Base-by-base conservation (phyloP, 1,284 basidiomycete genomes). In the Limonomyces culmigenus region DNA sequence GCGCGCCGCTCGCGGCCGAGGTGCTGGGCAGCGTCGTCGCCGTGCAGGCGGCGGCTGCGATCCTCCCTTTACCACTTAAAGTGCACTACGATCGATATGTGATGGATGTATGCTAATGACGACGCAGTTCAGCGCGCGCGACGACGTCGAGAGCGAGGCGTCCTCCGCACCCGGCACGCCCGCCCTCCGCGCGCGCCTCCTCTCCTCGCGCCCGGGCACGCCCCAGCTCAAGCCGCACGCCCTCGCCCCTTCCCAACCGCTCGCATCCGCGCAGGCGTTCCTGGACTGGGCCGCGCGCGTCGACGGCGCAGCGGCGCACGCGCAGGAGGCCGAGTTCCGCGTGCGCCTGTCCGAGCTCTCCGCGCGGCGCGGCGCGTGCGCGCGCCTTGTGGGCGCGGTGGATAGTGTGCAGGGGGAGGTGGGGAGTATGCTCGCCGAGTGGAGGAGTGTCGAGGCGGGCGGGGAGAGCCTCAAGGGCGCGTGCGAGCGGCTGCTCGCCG, bases 231-330 rank as follows among this genome's bases (percentile, higher is more conserved):
- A 50, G 12, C 48, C 55, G 19, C 66, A 74, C 50, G 56, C 66
- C 0, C 59, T 84, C 14, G 72, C 76, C 45, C 76, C 79, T 4
- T 68, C 65, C 39, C 65, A 73, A 18, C 76, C 84, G 3, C 74
- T 96, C 32, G 69, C 77, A 42, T 91, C 86, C 0, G 77, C 87
- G 0, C 86, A 95, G 47, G 85, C 92, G 46, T 93, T 95, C 55
- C 87, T 91, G 49, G 91, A 95, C 57, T 93, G 88, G 78, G 91
- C 89, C 52, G 68, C 83, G 0, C 63, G 80, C 29, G 74, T 95
- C 35, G 87, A 93, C 43, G 66, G 81, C 14, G 80, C 79, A 1
- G 84, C 93, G 20, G 79, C 88, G 11, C 84, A 88, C 48, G 84
- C 81, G 42, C 89, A 93, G 49, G 91, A 95, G 49, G 73, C 83